Evolutionary conservation across 345 rosid species (phyloP), one percentile per base, ranked within the genome.

Genomic region (Dovyalis caffra): DNA sequence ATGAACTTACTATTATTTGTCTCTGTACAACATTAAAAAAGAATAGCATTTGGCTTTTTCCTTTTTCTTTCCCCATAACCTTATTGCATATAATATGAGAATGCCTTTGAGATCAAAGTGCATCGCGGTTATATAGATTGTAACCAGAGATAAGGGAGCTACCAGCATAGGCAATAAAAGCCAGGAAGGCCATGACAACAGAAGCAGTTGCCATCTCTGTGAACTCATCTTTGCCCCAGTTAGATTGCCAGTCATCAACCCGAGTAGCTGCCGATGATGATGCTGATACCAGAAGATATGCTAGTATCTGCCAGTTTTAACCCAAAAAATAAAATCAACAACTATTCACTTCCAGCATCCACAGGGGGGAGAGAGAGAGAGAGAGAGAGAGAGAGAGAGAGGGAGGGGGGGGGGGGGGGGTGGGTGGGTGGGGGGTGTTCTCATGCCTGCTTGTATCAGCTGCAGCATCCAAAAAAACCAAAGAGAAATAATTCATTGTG

Each of bases 171-270:
- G 97, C 92, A 32, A 80, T 32, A 79, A 96, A 93, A 47, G 97
- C 97, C 29, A 92, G 66, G 69, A 96, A 93, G 32, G 98, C 85
- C 87, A 88, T 84, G 0, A 91, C 92, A 5, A 96, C 80, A 0
- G 99, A 96, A 12, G 95, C 95, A 76, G 85, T 96, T 1, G 99
- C 98, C 98, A 89, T 93, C 77, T 86, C 83, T 6, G 98, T 96
- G 89, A 96, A 96, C 75, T 87, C 89, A 65, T 96, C 99, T 74
- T 90, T 93, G n/a, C 99, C 99, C 99, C 99, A 96, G 66, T 93
- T 96, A 9, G 97, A 89, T 34, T 90, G 90, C 99, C 99, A 96
- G 72, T 93, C 98, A 68, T 85, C 90, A 29, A 92, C 97, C 11
- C 98, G 85, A 9, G 97, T 96, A 49, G 99, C 99, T 69, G 98